Evolutionary conservation across 352 stramenopile species (phyloP).

Genomic region (Globisporangium acanthophoron): DNA sequence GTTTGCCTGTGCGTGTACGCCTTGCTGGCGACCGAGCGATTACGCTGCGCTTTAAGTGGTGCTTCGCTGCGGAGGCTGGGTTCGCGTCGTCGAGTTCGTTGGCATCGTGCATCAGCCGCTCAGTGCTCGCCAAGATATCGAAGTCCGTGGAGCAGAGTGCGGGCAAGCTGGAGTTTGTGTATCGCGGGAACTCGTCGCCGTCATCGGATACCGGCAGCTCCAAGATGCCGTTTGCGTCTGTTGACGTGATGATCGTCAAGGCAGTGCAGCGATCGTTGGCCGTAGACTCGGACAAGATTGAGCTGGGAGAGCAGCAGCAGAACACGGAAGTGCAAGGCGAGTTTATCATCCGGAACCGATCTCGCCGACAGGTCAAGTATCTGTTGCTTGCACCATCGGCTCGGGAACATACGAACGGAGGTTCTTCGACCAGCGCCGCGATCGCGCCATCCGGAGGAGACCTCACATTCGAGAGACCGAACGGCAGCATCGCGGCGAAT

Average conservation of each 20-base stretch:
- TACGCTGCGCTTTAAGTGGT: slow-evolving; percentile 54
- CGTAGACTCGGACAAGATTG: slow-evolving; percentile 59
- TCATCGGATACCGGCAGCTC: slow-evolving; percentile 8
- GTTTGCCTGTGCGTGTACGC: slow-evolving; percentile 35
- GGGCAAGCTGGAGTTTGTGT: slow-evolving; percentile 53
- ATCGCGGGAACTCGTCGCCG: slow-evolving; percentile 10
- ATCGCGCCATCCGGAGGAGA: slow-evolving; percentile 33
- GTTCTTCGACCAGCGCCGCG: neutral
- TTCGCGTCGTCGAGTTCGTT: slow-evolving; percentile 62
- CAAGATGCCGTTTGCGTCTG: slow-evolving; percentile 15
- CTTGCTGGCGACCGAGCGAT: slow-evolving; percentile 29
- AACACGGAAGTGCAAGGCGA: slow-evolving; percentile 48
- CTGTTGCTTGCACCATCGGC: slow-evolving; percentile 49
- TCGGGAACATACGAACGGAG: slow-evolving; percentile 24
- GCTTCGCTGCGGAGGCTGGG: slow-evolving; percentile 51
- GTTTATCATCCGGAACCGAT: slow-evolving; percentile 68
- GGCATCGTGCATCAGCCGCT: slow-evolving; percentile 61
- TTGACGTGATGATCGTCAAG: slow-evolving; percentile 70
- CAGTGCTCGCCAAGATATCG: slow-evolving; percentile 57
- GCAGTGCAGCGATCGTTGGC: slow-evolving; percentile 55
- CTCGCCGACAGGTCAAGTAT: slow-evolving; percentile 61
- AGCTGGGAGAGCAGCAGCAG: slow-evolving; percentile 78
- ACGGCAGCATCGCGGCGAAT: slow-evolving; percentile 53
- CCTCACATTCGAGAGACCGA: slow-evolving; percentile 69
- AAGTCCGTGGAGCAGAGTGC: slow-evolving; percentile 42